A percentile compares a stretch with the other conserved stretches of the same genome.
phyloP scores from a whole-genome alignment of 2,329 filamentous ascomycete genomes.

The Nigrospora osmanthi region DNA sequence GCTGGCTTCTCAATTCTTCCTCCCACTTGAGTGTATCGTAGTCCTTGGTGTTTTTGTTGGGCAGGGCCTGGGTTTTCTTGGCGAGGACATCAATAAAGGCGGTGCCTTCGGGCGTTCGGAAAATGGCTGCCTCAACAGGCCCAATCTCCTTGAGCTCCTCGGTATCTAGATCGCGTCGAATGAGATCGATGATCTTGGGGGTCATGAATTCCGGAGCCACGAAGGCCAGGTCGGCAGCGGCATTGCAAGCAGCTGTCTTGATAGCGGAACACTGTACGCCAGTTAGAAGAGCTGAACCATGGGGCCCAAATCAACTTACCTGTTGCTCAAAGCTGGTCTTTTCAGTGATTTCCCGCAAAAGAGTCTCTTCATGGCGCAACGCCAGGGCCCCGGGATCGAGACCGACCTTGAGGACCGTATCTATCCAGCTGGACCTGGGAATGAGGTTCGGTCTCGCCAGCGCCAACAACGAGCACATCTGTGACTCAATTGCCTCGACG shows the following conservation, averaged over 20 bases:
- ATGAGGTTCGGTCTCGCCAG: constrained; percentile 73
- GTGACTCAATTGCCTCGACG: constrained; percentile 48
- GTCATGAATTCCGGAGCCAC: constrained; percentile 81
- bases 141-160: constrained; percentile 65
- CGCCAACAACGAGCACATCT: constrained; percentile 71
- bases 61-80: constrained; percentile 63
- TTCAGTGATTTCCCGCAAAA: constrained; percentile 59
- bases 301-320: constrained; percentile 15
- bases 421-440: constrained; percentile 78
- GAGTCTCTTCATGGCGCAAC: constrained; percentile 49
- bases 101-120: constrained; percentile 81
- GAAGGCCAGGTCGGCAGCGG: constrained; percentile 86
- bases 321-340: constrained; percentile 39
- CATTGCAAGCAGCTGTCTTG: constrained; percentile 68
- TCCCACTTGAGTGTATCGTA: constrained; percentile 98
- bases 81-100: constrained; percentile 86
- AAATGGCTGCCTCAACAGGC: constrained; percentile 86
- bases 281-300: constrained; percentile 5
- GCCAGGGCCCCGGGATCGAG: constrained; percentile 78
- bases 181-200: constrained; percentile 64
- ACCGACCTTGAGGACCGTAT: constrained; percentile 70
- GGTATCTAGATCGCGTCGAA: constrained; percentile 66
- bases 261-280: constrained; percentile 30
- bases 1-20: constrained; percentile 75
- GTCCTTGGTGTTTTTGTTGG: constrained; percentile 88